These are phyloP conservation scores for Peribolospora kevripleyi DNA, from an alignment of 768 basidiomycete species.

Conservation along the genomic window DNA sequence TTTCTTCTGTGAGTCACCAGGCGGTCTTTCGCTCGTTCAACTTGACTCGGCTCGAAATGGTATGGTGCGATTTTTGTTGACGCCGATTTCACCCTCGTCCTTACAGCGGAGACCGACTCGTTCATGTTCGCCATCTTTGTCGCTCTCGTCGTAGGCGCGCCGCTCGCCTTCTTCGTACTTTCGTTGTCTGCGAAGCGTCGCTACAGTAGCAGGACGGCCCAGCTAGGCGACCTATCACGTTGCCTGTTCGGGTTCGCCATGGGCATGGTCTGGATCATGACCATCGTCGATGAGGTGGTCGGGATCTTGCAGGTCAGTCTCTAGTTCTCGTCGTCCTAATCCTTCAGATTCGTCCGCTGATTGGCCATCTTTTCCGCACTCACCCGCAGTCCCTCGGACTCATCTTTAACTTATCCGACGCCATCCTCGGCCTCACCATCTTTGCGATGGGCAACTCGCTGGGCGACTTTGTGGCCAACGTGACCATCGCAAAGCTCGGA, in stretches of 20 bases:
- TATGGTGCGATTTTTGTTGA: no score
- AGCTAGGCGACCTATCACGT: slow-evolving; percentile 34
- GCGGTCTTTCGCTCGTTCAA: no score
- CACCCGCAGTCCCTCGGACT: slow-evolving; percentile 53
- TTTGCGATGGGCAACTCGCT: slow-evolving; percentile 92
- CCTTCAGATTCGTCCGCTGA: neutral
- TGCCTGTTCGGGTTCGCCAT: slow-evolving; percentile 81
- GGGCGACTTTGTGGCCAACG: slow-evolving; percentile 89
- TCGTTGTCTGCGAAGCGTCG: slow-evolving; percentile 13
- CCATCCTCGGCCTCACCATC: slow-evolving; percentile 86
- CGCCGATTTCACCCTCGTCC: neutral
- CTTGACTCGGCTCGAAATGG: no score
- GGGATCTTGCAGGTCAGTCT: slow-evolving; percentile 51
- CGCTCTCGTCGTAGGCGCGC: no score
- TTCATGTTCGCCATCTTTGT: slow-evolving; percentile 29
- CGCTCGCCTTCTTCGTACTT: slow-evolving; percentile 27
- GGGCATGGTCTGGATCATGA: slow-evolving; percentile 92
- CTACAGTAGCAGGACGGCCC: slow-evolving; percentile 32
- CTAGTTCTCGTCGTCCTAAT: neutral
- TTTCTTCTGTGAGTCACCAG: no score
- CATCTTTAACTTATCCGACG: slow-evolving; percentile 85
- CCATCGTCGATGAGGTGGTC: slow-evolving; percentile 88
- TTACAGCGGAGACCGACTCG: slow-evolving; percentile 35
- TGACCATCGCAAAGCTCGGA: slow-evolving; percentile 73
- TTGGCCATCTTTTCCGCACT: neutral